Evolutionary conservation across 129 eudicot species (phyloP), one percentile per base, ranked within the genome.

Genomic region (Flaveria brownii): DNA sequence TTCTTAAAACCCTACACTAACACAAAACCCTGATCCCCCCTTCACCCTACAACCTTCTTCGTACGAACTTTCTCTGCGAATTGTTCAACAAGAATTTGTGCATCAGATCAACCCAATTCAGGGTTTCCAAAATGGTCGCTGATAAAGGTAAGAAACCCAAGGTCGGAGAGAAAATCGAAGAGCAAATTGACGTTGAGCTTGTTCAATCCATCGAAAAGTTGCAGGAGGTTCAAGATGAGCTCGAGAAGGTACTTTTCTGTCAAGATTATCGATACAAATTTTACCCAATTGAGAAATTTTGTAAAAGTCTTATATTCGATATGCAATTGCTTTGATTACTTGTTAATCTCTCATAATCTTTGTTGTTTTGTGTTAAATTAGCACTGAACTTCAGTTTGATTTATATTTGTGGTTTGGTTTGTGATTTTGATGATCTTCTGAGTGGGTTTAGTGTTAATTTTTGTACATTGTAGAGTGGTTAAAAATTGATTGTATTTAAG

Each of bases 191-290:
- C 74, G 84, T 74, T 11, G 82, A 89, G n/a, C 96, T 92, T 67
- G 82, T 87, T 74, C 59, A 78, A 4, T 82, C 91, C 47, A 82
- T 92, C 30, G 96, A 92, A 61, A 89, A 92, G 85, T 84, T 92
- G 69, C 97, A 92, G 82, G 96, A 86, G 78, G 74, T 92, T 65
- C 97, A 92, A 81, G 96, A 92, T 59, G 93, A 92, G 68, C 91
- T 92, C n/a, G 97, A 92, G 25, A 92, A 89, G 71, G 96, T 92
- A 78, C 46, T 1, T 15, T 16, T 11, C 46, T 43, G 4, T 28
- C 36, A 9, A 23, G 41, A 17, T 56, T 23, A 25, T 56, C 18
- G 36, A 43, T 68, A 22, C 7, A 12, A 49, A 28, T 2, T 49
- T 49, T 49, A 1, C 54, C 5, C 16, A 14, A 49, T 49, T 49